Base-by-base conservation (phyloP, 2,329 filamentous ascomycete genomes). In the Stemphylium vesicarium region DNA sequence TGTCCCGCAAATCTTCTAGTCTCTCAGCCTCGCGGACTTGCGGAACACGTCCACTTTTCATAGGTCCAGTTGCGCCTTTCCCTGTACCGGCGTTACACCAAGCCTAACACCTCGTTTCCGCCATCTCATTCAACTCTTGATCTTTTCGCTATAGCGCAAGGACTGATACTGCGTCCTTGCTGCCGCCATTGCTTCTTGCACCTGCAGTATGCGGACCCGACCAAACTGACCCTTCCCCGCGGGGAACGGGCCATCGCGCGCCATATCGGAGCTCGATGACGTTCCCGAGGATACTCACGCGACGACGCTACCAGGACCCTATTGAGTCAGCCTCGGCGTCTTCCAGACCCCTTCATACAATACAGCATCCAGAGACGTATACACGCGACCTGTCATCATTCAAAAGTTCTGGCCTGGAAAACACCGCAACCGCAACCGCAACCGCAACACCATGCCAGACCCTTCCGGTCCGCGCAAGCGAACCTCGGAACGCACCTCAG, bases 391-490 rank as follows among this genome's bases (percentile, higher is more conserved):
- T 4, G 20, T 20, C 20, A 20, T 4, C 20, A 20, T 20, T 4
- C 20, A 4, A 20, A 20, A 4, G 4, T 4, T 20, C 20, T 20
- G 20, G 20, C 20, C 20, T 20, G 3, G 20, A 20, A 26, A 1
- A 20, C 13, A 51, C 10, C 16, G 7, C 33, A 29, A n/a, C n/a
- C n/a, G n/a, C 2, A 29, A 29, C 15, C 6, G 33, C 1, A 36
- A 36, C 4, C 4, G 41, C 29, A 36, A 13, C 22, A 36, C 8
- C 7, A 54, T 54, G 46, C 32, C 51, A 39, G 40, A 44, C 24
- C 31, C 40, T 11, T 31, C 31, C 24, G 50, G 50, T 12, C 59
- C 63, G 24, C 57, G 62, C 39, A 64, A 60, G 48, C 60, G 58
- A 32, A 53, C 33, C 51, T 37, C 38, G 7, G 55, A 57, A n/a